phyloP scores from a whole-genome alignment of 208 protist species.

The Angomonas deanei region DNA sequence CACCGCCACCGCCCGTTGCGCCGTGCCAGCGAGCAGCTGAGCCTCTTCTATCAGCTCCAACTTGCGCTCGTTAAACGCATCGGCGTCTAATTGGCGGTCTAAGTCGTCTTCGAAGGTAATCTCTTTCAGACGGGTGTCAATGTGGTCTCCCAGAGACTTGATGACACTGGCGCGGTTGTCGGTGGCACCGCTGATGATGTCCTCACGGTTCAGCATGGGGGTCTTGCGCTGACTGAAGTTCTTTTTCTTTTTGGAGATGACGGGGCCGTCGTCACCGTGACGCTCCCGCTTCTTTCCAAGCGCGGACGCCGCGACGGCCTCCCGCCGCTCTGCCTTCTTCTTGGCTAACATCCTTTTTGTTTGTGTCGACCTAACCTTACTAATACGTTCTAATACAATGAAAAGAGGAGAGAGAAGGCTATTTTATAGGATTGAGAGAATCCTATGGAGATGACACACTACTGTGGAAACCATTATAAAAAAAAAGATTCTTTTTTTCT shows the following conservation, averaged over 20 bases:
- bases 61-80: constrained; percentile 68
- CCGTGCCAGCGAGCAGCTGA: constrained; percentile 59
- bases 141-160: constrained; percentile 65
- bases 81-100: constrained; percentile 71
- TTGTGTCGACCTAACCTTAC: neutral
- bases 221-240: neutral
- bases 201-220: constrained; percentile 14
- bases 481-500: too few species aligned
- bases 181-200: constrained; percentile 19
- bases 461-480: too few species aligned
- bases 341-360: constrained; percentile 43
- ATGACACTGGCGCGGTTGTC: constrained; percentile 36
- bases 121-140: constrained; percentile 79
- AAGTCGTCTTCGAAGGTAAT: constrained; percentile 70
- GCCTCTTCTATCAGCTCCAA: constrained; percentile 75
- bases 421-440: too few species aligned
- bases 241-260: neutral
- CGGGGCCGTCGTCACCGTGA: constrained; percentile 1
- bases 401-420: neutral
- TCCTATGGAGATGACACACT: too few species aligned
- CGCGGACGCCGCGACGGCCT: constrained; percentile 30
- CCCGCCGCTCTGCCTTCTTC: constrained; percentile 43
- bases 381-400: neutral
- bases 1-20: constrained; percentile 54
- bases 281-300: constrained; percentile 22